Evolutionary conservation across 2,329 filamentous ascomycete genomes (phyloP), one percentile per base, ranked within the genome.

Genomic region (Phialocephala sp.): DNA sequence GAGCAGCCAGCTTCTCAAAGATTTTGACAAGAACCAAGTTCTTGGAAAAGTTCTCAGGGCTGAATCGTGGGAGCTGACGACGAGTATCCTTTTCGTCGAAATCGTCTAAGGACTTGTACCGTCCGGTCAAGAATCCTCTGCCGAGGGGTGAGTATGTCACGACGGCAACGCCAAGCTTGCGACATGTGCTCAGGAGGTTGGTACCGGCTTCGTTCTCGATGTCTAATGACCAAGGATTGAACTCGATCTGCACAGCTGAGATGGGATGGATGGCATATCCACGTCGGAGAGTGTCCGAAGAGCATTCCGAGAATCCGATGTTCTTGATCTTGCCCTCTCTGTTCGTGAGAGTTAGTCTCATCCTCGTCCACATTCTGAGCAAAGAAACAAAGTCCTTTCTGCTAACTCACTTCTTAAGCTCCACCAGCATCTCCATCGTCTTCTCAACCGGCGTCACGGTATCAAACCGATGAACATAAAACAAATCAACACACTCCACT

Each of bases 91-190:
- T 43, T 6, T 43, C 41, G 15, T 43, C 41, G 15, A 43, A 18
- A 14, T 43, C 41, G 41, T 43, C 15, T 8, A 43, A 18, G 15
- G 41, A 43, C 15, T 43, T 43, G 72, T 84, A 80, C 8, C 76
- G 73, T 2, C 86, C 85, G 0, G 84, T 82, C 35, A 89, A 72
- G 66, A 89, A 76, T 12, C 87, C 87, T 83, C 59, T 50, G 1
- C 85, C 85, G 4, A 89, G 80, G 1, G 87, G 87, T 14, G 82
- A 83, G 76, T 87, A 88, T 1, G 84, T 82, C 2, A 89, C 80
- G 4, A 86, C 76, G 0, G 85, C 78, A 4, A 87, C 77, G 1
- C 85, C 86, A 4, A 89, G 82, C 71, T 88, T 85, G 18, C 82
- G 80, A 66, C 81, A 84, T 0, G 85, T 85, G 35, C 79, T 75